These are phyloP conservation scores for Phragmites australis DNA, from an alignment of 176 grass and related monocot genomes.

Conservation along the genomic window DNA sequence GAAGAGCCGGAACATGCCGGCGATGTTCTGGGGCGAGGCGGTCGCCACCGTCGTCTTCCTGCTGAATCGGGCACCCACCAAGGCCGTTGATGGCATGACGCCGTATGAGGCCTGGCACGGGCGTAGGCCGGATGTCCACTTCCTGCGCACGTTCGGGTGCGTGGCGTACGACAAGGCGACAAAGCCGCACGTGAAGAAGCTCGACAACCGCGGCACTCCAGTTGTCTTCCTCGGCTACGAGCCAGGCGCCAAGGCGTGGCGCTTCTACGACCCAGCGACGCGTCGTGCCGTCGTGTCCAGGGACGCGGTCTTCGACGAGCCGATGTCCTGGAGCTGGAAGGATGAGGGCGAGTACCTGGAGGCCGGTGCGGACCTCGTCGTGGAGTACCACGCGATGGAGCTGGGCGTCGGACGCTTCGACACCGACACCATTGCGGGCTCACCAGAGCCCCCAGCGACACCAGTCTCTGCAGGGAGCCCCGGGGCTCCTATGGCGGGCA, in stretches of 20 bases:
- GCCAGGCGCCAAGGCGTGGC: background rate
- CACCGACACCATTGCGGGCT: background rate
- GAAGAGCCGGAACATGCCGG: background rate
- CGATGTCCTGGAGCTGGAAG: background rate
- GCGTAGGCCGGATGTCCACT: too few species aligned
- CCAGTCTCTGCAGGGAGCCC: too few species aligned
- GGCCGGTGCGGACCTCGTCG: background rate
- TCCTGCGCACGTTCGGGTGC: too few species aligned
- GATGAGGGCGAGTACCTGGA: background rate
- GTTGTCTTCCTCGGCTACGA: background rate
- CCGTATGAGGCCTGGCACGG: background rate
- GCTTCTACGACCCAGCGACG: background rate
- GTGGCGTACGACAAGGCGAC: too few species aligned
- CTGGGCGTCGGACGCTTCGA: background rate
- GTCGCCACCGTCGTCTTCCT: background rate
- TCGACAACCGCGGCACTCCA: accelerated
- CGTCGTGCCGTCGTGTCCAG: background rate
- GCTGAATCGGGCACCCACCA: background rate
- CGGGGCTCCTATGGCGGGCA: too few species aligned
- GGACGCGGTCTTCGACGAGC: background rate
- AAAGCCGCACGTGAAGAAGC: background rate
- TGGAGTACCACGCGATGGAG: background rate
- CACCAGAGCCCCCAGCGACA: background rate
- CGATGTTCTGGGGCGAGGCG: background rate
- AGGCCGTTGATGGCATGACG: background rate